A percentile compares a stretch with the other conserved stretches of the same genome.
Conservation (phyloP, 768 basidiomycete genomes). For the Gelatoporia subvermispora region DNA sequence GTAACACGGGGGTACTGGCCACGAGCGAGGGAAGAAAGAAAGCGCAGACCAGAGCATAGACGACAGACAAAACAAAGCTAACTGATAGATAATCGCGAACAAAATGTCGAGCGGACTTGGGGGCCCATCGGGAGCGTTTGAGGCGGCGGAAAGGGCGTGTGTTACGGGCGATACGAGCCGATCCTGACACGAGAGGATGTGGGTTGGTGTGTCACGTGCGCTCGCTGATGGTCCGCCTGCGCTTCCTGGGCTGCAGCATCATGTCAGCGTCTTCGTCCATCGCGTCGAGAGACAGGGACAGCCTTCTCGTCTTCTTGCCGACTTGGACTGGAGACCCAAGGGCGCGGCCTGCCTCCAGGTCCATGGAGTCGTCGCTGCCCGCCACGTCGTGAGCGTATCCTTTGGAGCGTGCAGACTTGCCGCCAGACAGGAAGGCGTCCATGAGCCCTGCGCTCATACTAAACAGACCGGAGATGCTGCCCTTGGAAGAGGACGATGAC, state of each 20-base stretch:
- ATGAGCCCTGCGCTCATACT: slow-evolving; percentile 20
- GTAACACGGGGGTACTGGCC: background rate
- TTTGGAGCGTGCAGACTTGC: slow-evolving; percentile 2
- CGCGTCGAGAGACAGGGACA: slow-evolving; percentile 5
- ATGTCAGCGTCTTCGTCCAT: slow-evolving; percentile 18
- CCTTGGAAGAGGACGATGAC: slow-evolving; percentile 3
- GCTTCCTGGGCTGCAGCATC: slow-evolving; percentile 45
- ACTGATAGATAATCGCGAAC: background rate
- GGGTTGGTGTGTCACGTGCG: slow-evolving; percentile 15
- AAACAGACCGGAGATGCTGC: background rate
- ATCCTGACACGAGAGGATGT: too few species aligned
- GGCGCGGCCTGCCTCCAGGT: slow-evolving; percentile 20
- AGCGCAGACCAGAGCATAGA: background rate
- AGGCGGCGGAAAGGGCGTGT: background rate
- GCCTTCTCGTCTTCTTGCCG: slow-evolving; percentile 12
- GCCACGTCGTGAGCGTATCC: slow-evolving; percentile 9
- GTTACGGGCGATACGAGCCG: background rate
- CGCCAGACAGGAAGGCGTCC: slow-evolving; percentile 22
- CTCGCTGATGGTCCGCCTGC: slow-evolving; percentile 36
- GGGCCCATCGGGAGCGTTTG: background rate
- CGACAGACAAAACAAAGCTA: slow-evolving; percentile 6
- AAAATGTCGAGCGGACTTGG: background rate
- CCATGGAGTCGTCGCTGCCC: slow-evolving; percentile 11
- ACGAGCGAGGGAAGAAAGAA: slow-evolving; percentile 1
- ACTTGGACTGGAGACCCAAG: slow-evolving; percentile 16